Evolutionary conservation across 805 yeast genomes (phyloP), one percentile per base, ranked within the genome.

Genomic region (Candida ulmi): DNA sequence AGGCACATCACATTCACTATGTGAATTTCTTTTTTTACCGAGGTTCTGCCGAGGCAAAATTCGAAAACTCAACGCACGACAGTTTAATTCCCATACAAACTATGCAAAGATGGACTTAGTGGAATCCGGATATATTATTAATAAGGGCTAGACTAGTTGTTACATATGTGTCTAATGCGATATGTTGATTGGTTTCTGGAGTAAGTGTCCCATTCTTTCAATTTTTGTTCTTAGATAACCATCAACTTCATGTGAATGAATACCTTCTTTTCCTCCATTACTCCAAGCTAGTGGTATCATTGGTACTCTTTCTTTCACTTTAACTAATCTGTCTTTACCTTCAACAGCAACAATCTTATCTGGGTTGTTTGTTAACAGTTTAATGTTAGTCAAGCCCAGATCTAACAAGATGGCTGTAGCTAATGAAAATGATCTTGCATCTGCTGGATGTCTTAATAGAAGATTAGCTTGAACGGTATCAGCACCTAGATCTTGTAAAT

Each of bases 391-490:
- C 44, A 87, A 72, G 11, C 88, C 93, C 48, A 93, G 69, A 61
- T 93, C 99, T 34, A 82, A 57, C 38, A 93, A 68, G 29, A 93
- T 93, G 3, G 98, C 93, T 9, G 97, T 93, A 7, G 98, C 99
- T 44, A 93, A 68, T 1, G 93, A 80, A 59, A 91, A 93, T 33
- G 90, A 83, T 52, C 99, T 78, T n/a, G 86, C 95, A 62, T 93
- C 99, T 0, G 97, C 98, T 6, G 99, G 99, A 55, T 93, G 99
- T 51, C 96, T 76, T 46, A 93, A 71, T 66, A 93, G 61, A 42
- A 93, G 66, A 62, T 93, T 93, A 8, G 99, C 99, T 61, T 90
- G 95, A 4, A 93, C 98, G 0, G 99, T 93, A 61, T 93, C 99
- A 8, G 98, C 98, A 7, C 99, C 99, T 41, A 93, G 69, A 64